These are phyloP conservation scores for Kodamaea derodonti DNA, from an alignment of 1,139 yeast genomes.

Conservation along the genomic window DNA sequence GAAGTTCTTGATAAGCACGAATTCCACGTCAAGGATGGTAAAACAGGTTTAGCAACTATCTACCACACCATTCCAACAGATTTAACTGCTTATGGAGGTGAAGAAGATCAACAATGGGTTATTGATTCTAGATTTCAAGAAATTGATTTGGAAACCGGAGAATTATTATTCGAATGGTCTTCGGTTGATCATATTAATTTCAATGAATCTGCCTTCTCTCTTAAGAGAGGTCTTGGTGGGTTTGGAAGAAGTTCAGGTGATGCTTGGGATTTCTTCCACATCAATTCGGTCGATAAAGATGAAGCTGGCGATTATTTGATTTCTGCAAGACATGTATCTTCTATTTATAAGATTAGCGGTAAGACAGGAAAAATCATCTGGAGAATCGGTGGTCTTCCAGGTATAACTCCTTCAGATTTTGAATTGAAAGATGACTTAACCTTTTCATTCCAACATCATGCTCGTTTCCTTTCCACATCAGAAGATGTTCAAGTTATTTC, in stretches of 20 bases:
- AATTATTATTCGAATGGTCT: slow-evolving; percentile 35
- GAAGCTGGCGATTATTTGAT: slow-evolving; percentile 31
- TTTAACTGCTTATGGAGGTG: slow-evolving; percentile 22
- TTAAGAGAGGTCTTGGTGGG: slow-evolving; percentile 27
- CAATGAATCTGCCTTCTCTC: slow-evolving; percentile 23
- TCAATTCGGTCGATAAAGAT: slow-evolving; percentile 39
- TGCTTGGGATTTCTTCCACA: slow-evolving; percentile 43
- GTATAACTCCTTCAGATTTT: slow-evolving; percentile 20
- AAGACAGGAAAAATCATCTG: slow-evolving; percentile 34
- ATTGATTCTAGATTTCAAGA: slow-evolving; percentile 33
- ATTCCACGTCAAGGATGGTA: slow-evolving; percentile 25
- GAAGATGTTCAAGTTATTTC: slow-evolving; percentile 24
- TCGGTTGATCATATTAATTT: slow-evolving; percentile 35
- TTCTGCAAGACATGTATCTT: slow-evolving; percentile 33
- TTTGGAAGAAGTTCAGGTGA: slow-evolving; percentile 28
- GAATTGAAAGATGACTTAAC: slow-evolving; percentile 16
- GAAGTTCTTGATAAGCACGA: slow-evolving; percentile 31
- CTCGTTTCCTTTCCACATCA: slow-evolving; percentile 23
- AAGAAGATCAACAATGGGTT: slow-evolving; percentile 27
- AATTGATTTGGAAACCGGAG: slow-evolving; percentile 31
- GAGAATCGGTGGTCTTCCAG: slow-evolving; percentile 29
- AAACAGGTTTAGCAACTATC: slow-evolving; percentile 26
- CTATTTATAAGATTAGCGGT: slow-evolving; percentile 33
- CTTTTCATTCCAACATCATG: slow-evolving; percentile 38
- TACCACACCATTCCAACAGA: slow-evolving; percentile 29